Base-by-base conservation (phyloP, 2,329 filamentous ascomycete species). In the Clonostachys rosea region DNA sequence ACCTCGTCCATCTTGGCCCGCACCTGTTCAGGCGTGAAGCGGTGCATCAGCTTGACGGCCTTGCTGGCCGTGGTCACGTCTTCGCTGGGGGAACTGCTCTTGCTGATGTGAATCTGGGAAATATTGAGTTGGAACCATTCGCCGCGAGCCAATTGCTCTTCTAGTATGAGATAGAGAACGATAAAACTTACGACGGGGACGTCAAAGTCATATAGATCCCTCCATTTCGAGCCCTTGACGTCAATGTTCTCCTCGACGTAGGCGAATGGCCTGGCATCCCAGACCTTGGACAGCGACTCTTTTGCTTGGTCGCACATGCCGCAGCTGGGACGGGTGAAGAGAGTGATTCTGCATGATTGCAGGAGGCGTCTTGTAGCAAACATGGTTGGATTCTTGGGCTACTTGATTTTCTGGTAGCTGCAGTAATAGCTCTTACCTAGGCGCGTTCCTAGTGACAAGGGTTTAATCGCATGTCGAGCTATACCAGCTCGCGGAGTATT, bases 121-220 rank as follows among this genome's bases (percentile, higher is more conserved):
- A 30, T 30, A 2, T 10, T 30, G 24, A 30, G 24, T 10, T 30
- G 24, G 24, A 30, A 30, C 8, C 24, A 10, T 30, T 30, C 24
- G 24, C 24, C 24, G 24, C 24, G 9, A 30, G 24, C 24, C 24
- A 30, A 30, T 30, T 30, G 24, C 24, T 30, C 24, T 30, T 30
- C 24, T 30, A 30, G 36, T 39, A 39, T 14, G 16, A 39, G 6
- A 34, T 10, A 20, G 43, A 24, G 24, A 24, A 17, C 5, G 11
- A 17, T 6, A 40, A 12, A 12, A 64, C 76, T 58, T 70, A 91
- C 87, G 59, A 91, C 88, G 0, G 88, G 88, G 8, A 89, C 87
- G 55, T 92, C 88, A 61, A 91, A 89, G 49, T 91, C 87, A 60
- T 92, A 92, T 2, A 90, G 59, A 43, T 84, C 75, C 57, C 79